Percentiles rank a stretch among this genome's conserved stretches.
phyloP scores from a whole-genome alignment of 108 stramenopile species.

The Conticribra guillardii region DNA sequence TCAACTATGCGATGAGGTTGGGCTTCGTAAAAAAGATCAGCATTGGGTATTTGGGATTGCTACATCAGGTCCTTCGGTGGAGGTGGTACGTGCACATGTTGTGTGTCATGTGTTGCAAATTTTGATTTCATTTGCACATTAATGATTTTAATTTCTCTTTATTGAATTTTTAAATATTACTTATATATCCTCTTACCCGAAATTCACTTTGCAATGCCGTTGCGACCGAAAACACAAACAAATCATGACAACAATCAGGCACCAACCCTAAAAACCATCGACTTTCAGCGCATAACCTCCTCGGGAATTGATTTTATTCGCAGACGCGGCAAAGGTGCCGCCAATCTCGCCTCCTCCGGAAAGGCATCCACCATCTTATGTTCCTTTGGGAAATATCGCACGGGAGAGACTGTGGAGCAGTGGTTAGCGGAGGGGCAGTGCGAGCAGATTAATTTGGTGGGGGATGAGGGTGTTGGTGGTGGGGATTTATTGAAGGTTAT shows the following conservation, averaged over 20 bases:
- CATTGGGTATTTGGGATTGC: slow-evolving; percentile 62
- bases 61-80: slow-evolving; percentile 12
- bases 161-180: background rate
- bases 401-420: slow-evolving; percentile 61
- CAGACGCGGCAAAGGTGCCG: slow-evolving; percentile 34
- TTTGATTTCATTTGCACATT: too few relatives aligned
- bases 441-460: slow-evolving; percentile 27
- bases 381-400: slow-evolving; percentile 53
- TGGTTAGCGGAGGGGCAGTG: slow-evolving; percentile 61
- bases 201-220: too few relatives aligned
- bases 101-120: slow-evolving; percentile 3
- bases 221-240: too few relatives aligned
- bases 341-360: background rate
- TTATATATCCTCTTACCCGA: too few relatives aligned
- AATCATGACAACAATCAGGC: slow-evolving; percentile 29
- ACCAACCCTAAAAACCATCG: slow-evolving; percentile 59
- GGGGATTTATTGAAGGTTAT: slow-evolving; percentile 36
- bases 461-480: slow-evolving; percentile 1
- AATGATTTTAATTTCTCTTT: background rate
- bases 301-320: slow-evolving; percentile 63
- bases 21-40: slow-evolving; percentile 48
- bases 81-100: slow-evolving; percentile 19
- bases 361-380: slow-evolving; percentile 46
- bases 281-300: slow-evolving; percentile 54
- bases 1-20: slow-evolving; percentile 52